Conservation (phyloP, 495 filamentous ascomycete genomes). For the Rhizodiscina lignyota region DNA sequence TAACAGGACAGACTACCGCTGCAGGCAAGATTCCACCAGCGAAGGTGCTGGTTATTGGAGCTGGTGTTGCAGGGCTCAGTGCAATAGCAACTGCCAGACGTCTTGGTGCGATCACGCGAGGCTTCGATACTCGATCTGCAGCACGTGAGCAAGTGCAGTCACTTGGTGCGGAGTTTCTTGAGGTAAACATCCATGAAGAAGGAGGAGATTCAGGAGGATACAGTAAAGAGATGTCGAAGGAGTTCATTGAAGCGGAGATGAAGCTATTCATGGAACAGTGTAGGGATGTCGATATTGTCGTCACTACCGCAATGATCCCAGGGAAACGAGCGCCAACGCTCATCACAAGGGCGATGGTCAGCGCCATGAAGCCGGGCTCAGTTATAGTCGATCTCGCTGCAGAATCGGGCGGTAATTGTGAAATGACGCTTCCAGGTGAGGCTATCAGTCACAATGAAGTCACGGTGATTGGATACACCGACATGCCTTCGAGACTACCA, state of each 20-base stretch:
- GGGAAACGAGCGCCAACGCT: slow-evolving; percentile 59
- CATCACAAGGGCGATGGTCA: slow-evolving; percentile 56
- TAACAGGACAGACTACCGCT: slow-evolving; percentile 71
- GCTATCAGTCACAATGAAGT: slow-evolving; percentile 52
- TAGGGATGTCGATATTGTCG: slow-evolving; percentile 70
- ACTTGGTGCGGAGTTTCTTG: slow-evolving; percentile 67
- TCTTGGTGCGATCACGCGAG: slow-evolving; percentile 68
- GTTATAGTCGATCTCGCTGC: slow-evolving; percentile 69
- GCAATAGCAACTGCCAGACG: slow-evolving; percentile 63
- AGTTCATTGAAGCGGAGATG: slow-evolving; percentile 79
- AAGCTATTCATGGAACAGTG: slow-evolving; percentile 70
- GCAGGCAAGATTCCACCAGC: slow-evolving; percentile 69
- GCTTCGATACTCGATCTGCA: slow-evolving; percentile 65
- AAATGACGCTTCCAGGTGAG: slow-evolving; percentile 53
- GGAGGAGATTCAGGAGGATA: slow-evolving; percentile 69
- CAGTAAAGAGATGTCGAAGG: slow-evolving; percentile 76
- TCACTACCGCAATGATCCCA: slow-evolving; percentile 70
- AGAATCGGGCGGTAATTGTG: slow-evolving; percentile 69
- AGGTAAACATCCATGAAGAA: slow-evolving; percentile 70
- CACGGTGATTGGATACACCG: slow-evolving; percentile 71
- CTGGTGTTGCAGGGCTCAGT: slow-evolving; percentile 64
- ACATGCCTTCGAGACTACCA: slow-evolving; percentile 61
- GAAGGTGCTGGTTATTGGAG: slow-evolving; percentile 71
- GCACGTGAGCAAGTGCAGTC: slow-evolving; percentile 74
- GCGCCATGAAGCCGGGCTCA: slow-evolving; percentile 66